Base-by-base conservation (phyloP, 1,284 basidiomycete species). In the Naganishia cerealis region DNA sequence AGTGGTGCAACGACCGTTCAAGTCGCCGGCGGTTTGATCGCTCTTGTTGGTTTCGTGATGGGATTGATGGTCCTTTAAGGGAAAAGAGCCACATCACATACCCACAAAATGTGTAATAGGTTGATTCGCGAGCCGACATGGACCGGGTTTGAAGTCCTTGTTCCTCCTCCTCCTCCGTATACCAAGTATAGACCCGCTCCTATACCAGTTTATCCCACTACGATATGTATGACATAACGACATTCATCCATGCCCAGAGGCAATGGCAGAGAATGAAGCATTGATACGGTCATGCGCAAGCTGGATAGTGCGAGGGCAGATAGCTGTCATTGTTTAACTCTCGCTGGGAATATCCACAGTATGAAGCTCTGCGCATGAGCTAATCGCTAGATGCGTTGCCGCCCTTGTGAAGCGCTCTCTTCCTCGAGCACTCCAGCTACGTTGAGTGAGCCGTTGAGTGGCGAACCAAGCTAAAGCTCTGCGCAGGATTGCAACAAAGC, bases 11-110 rank as follows among this genome's bases (percentile, higher is more conserved):
- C 71, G 18, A 63, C 57, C 40, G 36, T 72, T 29, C 58, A 71
- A n/a, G 67, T 71, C 33, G 70, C 67, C 42, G 61, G 67, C 13
- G 67, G 67, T 8, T 7, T 65, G 4, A 54, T 68, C 18, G 61
- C 54, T 16, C 39, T 68, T 18, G 54, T 88, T 29, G 61, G 50
- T 26, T 63, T 63, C 61, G 39, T 63, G 21, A 50, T 50, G 26
- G 61, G 61, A 29, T 63, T 54, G 38, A 63, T 63, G 50, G 61
- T 63, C 38, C 36, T 63, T 15, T 63, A 63, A 46, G 24, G 18
- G 15, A 26, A 15, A 5, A 16, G 24, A 8, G 1, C 7, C 9
- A 4, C 1, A 54, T 40, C 36, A 42, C 9, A 12, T 21, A 38
- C 26, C 7, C 6, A 1, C 15, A 26, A 54, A 24, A 54, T 38